phyloP scores from a whole-genome alignment of 176 grass and related monocot genomes.

The Oryza glumipatula region DNA sequence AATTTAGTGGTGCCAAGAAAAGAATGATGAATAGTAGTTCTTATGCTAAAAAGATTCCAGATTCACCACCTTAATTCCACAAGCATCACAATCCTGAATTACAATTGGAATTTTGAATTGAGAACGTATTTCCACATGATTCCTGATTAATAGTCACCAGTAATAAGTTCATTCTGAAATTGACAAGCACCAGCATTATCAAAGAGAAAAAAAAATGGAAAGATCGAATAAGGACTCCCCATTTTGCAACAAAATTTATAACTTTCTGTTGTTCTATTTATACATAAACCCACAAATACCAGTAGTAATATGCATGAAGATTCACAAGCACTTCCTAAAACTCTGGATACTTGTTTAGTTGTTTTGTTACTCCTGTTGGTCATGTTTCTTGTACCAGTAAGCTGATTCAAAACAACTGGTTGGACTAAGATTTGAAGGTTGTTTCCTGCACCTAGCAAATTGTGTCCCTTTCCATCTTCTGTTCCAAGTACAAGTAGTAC shows the following conservation, averaged over 20 bases:
- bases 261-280: not conserved
- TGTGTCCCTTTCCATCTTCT: not conserved
- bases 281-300: not conserved
- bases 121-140: slow-evolving; percentile 27
- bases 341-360: not conserved
- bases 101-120: not conserved
- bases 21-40: slow-evolving; percentile 25
- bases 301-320: not conserved
- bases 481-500: not conserved
- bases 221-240: not conserved
- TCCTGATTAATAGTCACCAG: not conserved
- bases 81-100: slow-evolving; percentile 10
- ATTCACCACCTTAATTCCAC: not conserved
- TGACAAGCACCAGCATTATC: not conserved
- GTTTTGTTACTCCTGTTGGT: not conserved
- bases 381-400: too few species aligned
- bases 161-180: not conserved
- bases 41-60: not conserved
- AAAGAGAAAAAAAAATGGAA: not conserved
- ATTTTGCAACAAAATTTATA: not conserved
- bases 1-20: not conserved
- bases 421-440: too few species aligned
- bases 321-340: not conserved
- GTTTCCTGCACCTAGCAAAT: not conserved
- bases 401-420: too few species aligned